Percentiles rank a stretch among this genome's conserved stretches.
phyloP scores from a whole-genome alignment of 139 green algal genomes.

The Pedinophyceae sp. region DNA sequence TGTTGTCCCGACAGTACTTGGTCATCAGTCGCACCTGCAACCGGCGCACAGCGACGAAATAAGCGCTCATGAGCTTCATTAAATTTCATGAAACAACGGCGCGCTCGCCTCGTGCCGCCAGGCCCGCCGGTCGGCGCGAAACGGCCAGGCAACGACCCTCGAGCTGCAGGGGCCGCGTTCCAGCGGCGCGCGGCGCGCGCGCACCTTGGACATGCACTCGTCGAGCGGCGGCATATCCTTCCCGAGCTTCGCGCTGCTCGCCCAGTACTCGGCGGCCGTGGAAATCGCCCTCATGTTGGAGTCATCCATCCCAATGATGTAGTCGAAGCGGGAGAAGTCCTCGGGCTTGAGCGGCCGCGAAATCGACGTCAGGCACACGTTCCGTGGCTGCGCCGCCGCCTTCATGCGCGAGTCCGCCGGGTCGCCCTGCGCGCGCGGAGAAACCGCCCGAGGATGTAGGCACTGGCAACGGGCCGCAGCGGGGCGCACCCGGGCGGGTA shows the following conservation, averaged over 20 bases:
- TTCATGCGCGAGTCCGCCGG: constrained; percentile 77
- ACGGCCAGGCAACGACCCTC: constrained; percentile 5
- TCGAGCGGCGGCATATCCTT: neutral
- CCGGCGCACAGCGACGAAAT: neutral
- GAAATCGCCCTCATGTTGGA: constrained; percentile 49
- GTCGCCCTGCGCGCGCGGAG: no score
- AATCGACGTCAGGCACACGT: constrained; percentile 59
- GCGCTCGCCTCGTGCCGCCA: neutral
- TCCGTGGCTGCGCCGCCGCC: constrained; percentile 33
- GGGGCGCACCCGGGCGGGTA: no score
- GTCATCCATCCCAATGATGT: constrained; percentile 80
- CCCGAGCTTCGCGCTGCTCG: constrained; percentile 8
- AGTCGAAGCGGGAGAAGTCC: constrained; percentile 71
- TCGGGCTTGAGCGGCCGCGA: constrained; percentile 61
- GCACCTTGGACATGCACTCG: neutral
- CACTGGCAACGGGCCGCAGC: no score
- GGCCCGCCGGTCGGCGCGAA: constrained; percentile 3
- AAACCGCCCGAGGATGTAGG: no score
- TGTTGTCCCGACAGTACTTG: constrained; percentile 24
- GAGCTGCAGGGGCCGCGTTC: constrained; percentile 2
- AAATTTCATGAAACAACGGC: neutral
- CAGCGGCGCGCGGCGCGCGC: neutral
- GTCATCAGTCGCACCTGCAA: constrained; percentile 40
- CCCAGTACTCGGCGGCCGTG: constrained; percentile 24
- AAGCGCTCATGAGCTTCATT: neutral